Evolutionary conservation across 768 basidiomycete genomes (phyloP).

Genomic region (Tremella fuciformis): DNA sequence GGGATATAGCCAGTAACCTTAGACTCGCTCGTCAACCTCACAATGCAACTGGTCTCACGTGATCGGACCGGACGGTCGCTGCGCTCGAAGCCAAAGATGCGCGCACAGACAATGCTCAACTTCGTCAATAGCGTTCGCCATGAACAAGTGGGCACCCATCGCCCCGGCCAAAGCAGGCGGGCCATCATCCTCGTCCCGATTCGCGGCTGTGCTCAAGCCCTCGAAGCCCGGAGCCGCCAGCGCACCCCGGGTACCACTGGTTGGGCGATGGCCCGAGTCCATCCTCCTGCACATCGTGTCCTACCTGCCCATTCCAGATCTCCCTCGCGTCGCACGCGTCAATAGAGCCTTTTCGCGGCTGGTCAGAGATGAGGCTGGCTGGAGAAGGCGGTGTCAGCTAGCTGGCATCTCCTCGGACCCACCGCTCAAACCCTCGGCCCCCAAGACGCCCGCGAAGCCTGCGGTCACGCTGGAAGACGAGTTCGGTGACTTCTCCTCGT

Average conservation of each 20-base stretch:
- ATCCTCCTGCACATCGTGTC: constrained; percentile 72
- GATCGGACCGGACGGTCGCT: neutral
- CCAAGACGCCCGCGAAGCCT: constrained; percentile 49
- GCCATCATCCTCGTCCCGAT: constrained; percentile 32
- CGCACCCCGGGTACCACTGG: constrained; percentile 12
- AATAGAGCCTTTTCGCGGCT: constrained; percentile 66
- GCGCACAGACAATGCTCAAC: constrained; percentile 1
- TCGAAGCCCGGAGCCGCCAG: constrained; percentile 34
- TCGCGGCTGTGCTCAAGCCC: constrained; percentile 50
- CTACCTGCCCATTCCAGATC: constrained; percentile 72
- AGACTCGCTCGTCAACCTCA: too few species aligned
- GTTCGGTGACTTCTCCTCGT: constrained; percentile 78
- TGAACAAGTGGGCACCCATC: constrained; percentile 74
- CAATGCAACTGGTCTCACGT: neutral
- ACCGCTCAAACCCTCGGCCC: constrained; percentile 4
- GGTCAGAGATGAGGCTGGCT: constrained; percentile 68
- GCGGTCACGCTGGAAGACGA: constrained; percentile 65
- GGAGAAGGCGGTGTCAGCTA: constrained; percentile 70
- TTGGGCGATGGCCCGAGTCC: constrained; percentile 72
- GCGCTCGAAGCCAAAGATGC: neutral
- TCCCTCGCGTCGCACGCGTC: constrained; percentile 69
- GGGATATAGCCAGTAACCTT: too few species aligned
- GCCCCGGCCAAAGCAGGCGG: constrained; percentile 57
- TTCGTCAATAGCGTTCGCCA: neutral
- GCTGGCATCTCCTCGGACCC: constrained; percentile 51